A percentile compares a stretch with the other conserved stretches of the same genome.
phyloP scores from a whole-genome alignment of 345 rosid species.

The Sisymbrium irio region DNA sequence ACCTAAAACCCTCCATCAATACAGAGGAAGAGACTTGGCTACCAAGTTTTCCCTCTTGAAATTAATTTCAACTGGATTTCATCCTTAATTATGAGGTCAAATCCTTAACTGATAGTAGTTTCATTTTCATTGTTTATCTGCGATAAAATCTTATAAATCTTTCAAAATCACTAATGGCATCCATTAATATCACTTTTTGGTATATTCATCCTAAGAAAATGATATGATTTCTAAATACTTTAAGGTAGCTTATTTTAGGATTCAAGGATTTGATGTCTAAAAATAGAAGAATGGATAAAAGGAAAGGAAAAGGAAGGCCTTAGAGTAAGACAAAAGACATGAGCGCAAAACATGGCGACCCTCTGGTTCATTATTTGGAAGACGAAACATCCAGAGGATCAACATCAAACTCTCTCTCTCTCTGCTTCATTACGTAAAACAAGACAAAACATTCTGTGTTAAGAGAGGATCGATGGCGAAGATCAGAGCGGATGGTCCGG shows the following conservation, averaged over 20 bases:
- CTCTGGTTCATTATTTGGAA: conserved; percentile 35
- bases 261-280: neutral
- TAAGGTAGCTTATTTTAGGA: conserved; percentile 5
- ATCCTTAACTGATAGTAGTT: no score
- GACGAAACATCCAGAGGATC: conserved; percentile 16
- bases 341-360: conserved; percentile 36
- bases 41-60: neutral
- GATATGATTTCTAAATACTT: neutral
- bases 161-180: neutral
- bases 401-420: conserved; percentile 20
- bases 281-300: conserved; percentile 16
- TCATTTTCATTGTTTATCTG: no score
- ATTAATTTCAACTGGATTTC: neutral
- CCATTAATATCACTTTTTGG: neutral
- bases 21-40: neutral
- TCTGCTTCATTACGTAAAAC: conserved; percentile 15
- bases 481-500: conserved; percentile 33
- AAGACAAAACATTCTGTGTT: conserved; percentile 3
- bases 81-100: no score
- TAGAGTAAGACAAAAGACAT: conserved; percentile 21
- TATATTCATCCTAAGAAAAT: neutral
- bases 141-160: no score
- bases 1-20: neutral
- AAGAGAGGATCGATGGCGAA: conserved; percentile 44
- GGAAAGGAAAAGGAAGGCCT: conserved; percentile 18